Base-by-base conservation (phyloP, 1,139 yeast genomes). In the Yamadazyma dushanensis region DNA sequence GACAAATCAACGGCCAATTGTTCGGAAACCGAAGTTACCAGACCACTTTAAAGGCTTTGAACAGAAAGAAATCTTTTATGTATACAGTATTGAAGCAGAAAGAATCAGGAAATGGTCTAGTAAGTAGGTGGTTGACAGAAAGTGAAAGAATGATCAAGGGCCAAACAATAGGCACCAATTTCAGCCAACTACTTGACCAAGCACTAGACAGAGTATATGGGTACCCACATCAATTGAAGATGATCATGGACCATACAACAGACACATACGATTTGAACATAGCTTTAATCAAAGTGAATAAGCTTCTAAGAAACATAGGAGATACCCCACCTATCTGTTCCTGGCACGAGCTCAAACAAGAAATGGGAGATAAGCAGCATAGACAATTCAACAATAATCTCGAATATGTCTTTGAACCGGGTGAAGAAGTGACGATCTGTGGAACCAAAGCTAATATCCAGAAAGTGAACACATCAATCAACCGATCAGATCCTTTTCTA, bases 221-320 rank as follows among this genome's bases (percentile, higher is more conserved):
- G 15, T 52, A 50, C 35, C 57, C 57, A 2, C 14, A 32, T 14
- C 39, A 42, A 18, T 31, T 54, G 18, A 53, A 54, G 30, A 26
- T 16, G 16, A 39, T 53, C 10, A 40, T 35, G 27, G 54, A 48
- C 34, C 18, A 19, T 7, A 24, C 40, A n/a, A 39, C 37, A 18
- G 44, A 44, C 3, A 37, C 34, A 8, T 39, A 35, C 25, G 35
- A 35, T 5, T 36, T 53, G 17, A 44, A 44, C 32, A 8, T 52
- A 5, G 39, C 55, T 1, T 38, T 54, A 20, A 46, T 54, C 5
- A 47, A 48, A 31, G 40, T 49, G 9, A 52, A 52, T 26, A 47
- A 40, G 36, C 14, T 53, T 3, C 36, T 51, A 8, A 44, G 46
- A 8, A 34, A 26, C 11, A 37, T 43, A 14, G 39, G 36, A 17